Percentiles rank a stretch among this genome's conserved stretches.
These are phyloP conservation scores for Alternaria incomplexa DNA, from an alignment of 2,329 filamentous ascomycete species.

Conservation along the genomic window DNA sequence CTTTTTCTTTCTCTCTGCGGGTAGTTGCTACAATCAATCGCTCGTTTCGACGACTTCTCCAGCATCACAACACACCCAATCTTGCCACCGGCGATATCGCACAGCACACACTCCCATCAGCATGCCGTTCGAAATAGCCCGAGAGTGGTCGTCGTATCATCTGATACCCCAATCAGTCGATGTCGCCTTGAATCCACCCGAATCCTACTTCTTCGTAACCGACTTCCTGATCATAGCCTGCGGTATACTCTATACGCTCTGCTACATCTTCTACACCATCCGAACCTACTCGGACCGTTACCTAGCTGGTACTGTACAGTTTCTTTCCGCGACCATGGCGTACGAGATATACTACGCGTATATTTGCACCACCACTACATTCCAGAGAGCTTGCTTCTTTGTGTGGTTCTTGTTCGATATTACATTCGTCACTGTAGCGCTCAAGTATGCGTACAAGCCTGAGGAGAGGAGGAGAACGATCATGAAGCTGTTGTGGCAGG, in stretches of 20 bases:
- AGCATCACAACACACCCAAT: neutral
- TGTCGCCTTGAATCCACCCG: constrained; percentile 45
- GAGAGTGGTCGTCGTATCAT: constrained; percentile 51
- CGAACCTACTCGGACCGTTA: constrained; percentile 46
- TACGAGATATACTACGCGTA: constrained; percentile 52
- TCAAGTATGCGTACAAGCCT: constrained; percentile 36
- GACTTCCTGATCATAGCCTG: constrained; percentile 51
- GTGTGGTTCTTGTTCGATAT: constrained; percentile 49
- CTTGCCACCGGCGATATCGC: neutral
- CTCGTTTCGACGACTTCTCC: neutral
- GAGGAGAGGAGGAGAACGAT: constrained; percentile 28
- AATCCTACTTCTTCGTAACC: constrained; percentile 51
- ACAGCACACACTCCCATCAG: neutral
- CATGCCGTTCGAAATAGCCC: constrained; percentile 42
- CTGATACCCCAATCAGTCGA: constrained; percentile 61
- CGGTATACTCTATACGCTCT: constrained; percentile 49
- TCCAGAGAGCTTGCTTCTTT: constrained; percentile 46
- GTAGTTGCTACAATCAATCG: neutral
- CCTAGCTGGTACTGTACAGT: constrained; percentile 41
- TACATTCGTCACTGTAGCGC: constrained; percentile 43
- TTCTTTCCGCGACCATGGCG: constrained; percentile 43
- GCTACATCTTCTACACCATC: constrained; percentile 50
- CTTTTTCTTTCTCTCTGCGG: neutral
- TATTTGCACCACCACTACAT: constrained; percentile 41
- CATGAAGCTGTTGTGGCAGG: constrained; percentile 32